Evolutionary conservation across 2,329 filamentous ascomycete species (phyloP).

Genomic region (Fusarium citri): DNA sequence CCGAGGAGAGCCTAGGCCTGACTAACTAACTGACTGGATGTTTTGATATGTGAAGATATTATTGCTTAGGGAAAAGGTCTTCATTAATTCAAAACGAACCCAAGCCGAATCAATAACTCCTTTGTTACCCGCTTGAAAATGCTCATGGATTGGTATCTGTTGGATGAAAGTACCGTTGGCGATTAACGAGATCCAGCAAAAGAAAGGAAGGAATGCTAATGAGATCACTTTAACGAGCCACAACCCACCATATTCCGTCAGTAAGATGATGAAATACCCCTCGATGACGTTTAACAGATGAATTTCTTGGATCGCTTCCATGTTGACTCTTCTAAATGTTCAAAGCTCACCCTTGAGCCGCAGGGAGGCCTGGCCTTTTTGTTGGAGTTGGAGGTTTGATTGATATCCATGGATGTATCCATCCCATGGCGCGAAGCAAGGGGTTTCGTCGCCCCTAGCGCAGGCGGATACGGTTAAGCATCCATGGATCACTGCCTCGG

Average conservation of each 20-base stretch:
- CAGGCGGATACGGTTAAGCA: constrained; percentile 42
- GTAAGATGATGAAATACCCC: constrained; percentile 32
- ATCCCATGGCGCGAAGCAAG: constrained; percentile 33
- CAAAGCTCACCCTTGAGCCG: constrained; percentile 23
- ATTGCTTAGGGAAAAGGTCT: neutral
- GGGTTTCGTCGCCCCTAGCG: constrained; percentile 35
- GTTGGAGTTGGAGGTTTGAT: constrained; percentile 23
- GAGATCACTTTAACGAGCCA: constrained; percentile 31
- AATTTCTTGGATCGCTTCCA: constrained; percentile 22
- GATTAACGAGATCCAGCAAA: constrained; percentile 10
- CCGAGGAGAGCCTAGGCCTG: neutral
- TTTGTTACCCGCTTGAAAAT: neutral
- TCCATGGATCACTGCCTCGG: constrained; percentile 32
- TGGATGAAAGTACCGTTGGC: neutral
- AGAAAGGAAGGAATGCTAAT: constrained; percentile 32
- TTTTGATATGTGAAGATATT: neutral
- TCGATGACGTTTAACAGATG: constrained; percentile 43
- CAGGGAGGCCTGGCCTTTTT: constrained; percentile 28
- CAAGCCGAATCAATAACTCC: neutral
- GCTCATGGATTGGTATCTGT: constrained; percentile 2
- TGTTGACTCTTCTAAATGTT: constrained; percentile 15
- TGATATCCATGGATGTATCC: constrained; percentile 7
- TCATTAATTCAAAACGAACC: neutral
- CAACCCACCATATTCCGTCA: constrained; percentile 25
- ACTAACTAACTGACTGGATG: neutral